Base-by-base conservation (phyloP, 176 grass and related monocot genomes). In the Pontederia paniculata region DNA sequence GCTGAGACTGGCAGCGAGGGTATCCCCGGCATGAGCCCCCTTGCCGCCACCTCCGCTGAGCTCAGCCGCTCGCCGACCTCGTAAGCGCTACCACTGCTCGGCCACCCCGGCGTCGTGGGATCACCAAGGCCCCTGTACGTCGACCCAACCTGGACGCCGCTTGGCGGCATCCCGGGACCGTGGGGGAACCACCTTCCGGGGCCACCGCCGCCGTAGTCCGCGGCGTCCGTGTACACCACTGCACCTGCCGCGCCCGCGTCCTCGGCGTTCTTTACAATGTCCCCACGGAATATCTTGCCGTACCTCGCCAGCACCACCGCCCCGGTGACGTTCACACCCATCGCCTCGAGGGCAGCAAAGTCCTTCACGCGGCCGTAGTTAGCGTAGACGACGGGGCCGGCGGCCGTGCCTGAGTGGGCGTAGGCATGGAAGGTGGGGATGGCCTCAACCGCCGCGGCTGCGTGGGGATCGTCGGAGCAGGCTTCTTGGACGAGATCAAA, bases 381-480 rank as follows among this genome's bases (percentile, higher is more conserved):
- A 58, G 86, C 91, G 23, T 97, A 97, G 50, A 78, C 74, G 22
- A 55, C 81, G 54, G 88, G 77, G 17, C 79, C 86, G 9, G 65
- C 3, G 65, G 80, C 86, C 1, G 91, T 74, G 65, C 83, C 91
- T 22, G 91, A 78, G n/a, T 58, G 61, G 0, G 86, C 19, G 65
- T 87, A 97, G 56, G 91, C 91, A 28, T 81, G 83, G 82, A 87
- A 90, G 41, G 91, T 87, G 54, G 91, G 86, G 21, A 86, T 52
- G 9, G 53, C 72, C 37, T 89, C 86, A 31, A 55, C 66, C 8
- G 76, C 47, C 23, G 13, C 70, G 18, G 57, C 51, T 4, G 74
- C 73, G 43, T 77, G 79, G 12, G 86, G 86, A 15, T 84, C 71
- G 18, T 69, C 86, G 22, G 86, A 67, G 54, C 69, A 83, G 43